Evolutionary conservation across 164 flowering plant genomes (phyloP).

Genomic region (Tinospora cordifolia): DNA sequence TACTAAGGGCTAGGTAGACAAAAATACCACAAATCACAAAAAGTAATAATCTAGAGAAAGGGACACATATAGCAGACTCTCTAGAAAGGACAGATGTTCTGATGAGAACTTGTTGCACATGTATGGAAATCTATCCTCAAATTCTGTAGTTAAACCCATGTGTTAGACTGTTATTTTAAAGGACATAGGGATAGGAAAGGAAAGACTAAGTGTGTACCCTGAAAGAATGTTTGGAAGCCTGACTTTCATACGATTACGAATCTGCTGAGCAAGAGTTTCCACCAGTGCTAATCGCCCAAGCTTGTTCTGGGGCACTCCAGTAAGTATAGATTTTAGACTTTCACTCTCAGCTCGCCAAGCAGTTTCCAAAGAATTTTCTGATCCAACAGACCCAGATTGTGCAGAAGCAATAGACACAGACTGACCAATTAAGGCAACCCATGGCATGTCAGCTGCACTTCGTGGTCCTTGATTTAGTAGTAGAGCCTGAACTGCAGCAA

Average conservation of each 20-base stretch:
- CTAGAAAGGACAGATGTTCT: too few relatives aligned
- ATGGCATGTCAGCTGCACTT: constrained; percentile 80
- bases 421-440: constrained; percentile 98
- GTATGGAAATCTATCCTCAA: too few relatives aligned
- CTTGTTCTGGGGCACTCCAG: constrained; percentile 87
- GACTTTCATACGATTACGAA: constrained; percentile 88
- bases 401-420: constrained; percentile 92
- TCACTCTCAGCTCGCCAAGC: constrained; percentile 99
- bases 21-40: too few relatives aligned
- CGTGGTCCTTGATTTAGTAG: constrained; percentile 83
- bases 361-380: constrained; percentile 88
- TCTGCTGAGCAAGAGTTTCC: constrained; percentile 80
- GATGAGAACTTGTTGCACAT: too few relatives aligned
- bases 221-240: constrained; percentile 91
- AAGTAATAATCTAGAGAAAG: neutral
- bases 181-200: neutral
- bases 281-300: constrained; percentile 94
- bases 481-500: constrained; percentile 98
- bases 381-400: constrained; percentile 73
- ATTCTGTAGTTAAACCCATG: too few relatives aligned
- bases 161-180: neutral
- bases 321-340: constrained; percentile 78
- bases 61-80: too few relatives aligned
- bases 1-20: too few relatives aligned
- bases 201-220: constrained; percentile 45